Base-by-base conservation (phyloP, 1,284 basidiomycete genomes). In the Neotropicomus parvogracilis region DNA sequence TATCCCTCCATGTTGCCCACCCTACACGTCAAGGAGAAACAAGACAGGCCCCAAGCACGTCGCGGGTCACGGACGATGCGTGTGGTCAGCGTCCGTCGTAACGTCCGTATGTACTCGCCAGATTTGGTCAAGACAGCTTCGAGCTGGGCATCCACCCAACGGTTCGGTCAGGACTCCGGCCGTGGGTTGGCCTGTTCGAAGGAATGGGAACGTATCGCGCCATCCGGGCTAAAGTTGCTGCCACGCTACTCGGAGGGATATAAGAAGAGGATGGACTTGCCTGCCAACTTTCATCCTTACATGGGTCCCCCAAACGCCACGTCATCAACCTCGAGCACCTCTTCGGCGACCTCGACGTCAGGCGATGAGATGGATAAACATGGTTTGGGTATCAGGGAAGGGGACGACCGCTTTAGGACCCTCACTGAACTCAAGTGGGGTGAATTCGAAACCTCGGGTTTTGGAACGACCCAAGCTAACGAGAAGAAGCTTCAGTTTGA, bases 401-500 rank as follows among this genome's bases (percentile, higher is more conserved):
- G 75, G 8, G 82, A 83, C 48, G 84, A 85, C 51, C 72, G 81
- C n/a, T 94, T 86, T 67, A 75, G 81, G 48, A 89, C 80, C 51
- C 62, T 94, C 56, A 88, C 89, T 0, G 89, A 93, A 53, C 72
- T 91, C 55, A 88, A 84, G 62, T 95, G 91, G 91, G 88, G 88
- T 11, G 83, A 88, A 63, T 95, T 95, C 59, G 89, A 92, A 72
- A 72, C 77, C 33, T 74, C 80, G 63, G 91, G 91, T 0, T 94
- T 95, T 55, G 80, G 81, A 33, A 72, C 71, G 13, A 62, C 75
- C 26, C 74, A 65, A 10, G 59, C 67, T 2, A 73, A 80, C 43
- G 76, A 82, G 46, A 83, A 82, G 65, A 85, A 85, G 60, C 71
- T 95, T 26, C 80, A 91, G 63, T 95, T 95, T 65, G 90, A 94